Evolutionary conservation across 805 yeast genomes (phyloP), one percentile per base, ranked within the genome.

Genomic region (Starmerella roubikii): DNA sequence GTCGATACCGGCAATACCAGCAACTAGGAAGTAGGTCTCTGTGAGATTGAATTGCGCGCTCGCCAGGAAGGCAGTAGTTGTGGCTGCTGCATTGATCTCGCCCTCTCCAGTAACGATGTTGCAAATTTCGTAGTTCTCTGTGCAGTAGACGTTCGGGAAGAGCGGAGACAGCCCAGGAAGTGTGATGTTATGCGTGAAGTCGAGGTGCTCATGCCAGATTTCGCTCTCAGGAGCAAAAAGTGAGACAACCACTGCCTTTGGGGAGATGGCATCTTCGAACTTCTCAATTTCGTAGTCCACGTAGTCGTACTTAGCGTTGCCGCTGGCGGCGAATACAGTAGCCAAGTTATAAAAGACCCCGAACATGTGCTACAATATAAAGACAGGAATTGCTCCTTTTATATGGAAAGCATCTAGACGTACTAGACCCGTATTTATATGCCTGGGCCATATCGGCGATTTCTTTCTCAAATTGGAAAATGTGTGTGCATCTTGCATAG

Each of bases 1-100:
- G 46, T 71, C 68, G 39, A 75, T 72, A 42, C 80, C 81, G 12
- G 74, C 79, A 53, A 75, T 76, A 54, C 82, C 82, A 17, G 76
- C 75, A 45, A 73, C 60, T 48, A 75, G 47, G 62, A 72, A 76
- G 61, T 73, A 75, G 32, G 81, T 72, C 49, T 69, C 65, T 27
- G 72, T 54, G 37, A 76, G 64, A 51, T 76, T 78, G 45, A 76
- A 74, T 40, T 62, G 50, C 29, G 78, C 73, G 41, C 65, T 63
- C 53, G 72, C 61, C 10, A 68, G 54, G 46, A 76, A 57, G 7
- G 81, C 76, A 31, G 70, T 65, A 41, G 74, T 53, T 18, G 78
- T 62, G 21, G 74, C 46, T 13, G 81, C 80, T 27, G 81, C 81
- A 49, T 76, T 76, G 47, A 73, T 67, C 54, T 75, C 80, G 46